Conservation (phyloP, 108 stramenopile species). For the Fragilaria radians region DNA sequence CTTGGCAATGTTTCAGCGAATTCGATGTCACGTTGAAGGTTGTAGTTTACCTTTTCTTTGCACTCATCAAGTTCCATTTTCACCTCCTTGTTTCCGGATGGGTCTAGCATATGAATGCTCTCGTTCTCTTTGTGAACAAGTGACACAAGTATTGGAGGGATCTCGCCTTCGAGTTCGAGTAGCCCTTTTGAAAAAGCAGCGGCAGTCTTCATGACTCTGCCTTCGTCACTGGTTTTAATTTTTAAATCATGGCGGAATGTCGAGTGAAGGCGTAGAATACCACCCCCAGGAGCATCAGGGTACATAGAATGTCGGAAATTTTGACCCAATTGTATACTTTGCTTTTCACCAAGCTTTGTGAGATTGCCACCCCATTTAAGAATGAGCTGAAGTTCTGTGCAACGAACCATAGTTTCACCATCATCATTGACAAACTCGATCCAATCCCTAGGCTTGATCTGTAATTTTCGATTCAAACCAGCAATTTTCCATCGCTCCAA, state of each 20-base stretch:
- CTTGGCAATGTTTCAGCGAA: slow-evolving; percentile 48
- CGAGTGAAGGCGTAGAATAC: slow-evolving; percentile 94
- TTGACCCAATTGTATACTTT: slow-evolving; percentile 89
- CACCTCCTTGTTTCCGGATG: slow-evolving; percentile 92
- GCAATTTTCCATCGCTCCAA: slow-evolving; percentile 87
- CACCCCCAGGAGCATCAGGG: slow-evolving; percentile 83
- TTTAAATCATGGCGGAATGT: slow-evolving; percentile 99
- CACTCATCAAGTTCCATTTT: slow-evolving; percentile 81
- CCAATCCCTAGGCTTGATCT: slow-evolving; percentile 92
- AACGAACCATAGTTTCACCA: slow-evolving; percentile 32
- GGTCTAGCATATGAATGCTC: slow-evolving; percentile 91
- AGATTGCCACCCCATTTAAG: slow-evolving; percentile 99
- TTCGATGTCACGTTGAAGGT: slow-evolving; percentile 82
- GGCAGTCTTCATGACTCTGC: slow-evolving; percentile 98
- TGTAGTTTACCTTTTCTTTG: slow-evolving; percentile 70
- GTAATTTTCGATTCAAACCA: slow-evolving; percentile 96
- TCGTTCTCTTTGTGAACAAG: slow-evolving; percentile 94
- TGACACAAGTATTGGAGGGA: slow-evolving; percentile 97
- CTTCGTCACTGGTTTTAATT: slow-evolving; percentile 97
- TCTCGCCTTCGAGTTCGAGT: slow-evolving; percentile 93
- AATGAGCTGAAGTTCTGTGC: slow-evolving; percentile 82
- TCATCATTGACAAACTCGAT: slow-evolving; percentile 33
- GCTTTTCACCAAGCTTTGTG: slow-evolving; percentile 88
- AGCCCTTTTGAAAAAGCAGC: slow-evolving; percentile 95
- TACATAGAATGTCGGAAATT: slow-evolving; percentile 86